These are phyloP conservation scores for Ophiostoma ulmi DNA, from an alignment of 2,329 filamentous ascomycete genomes.

Conservation along the genomic window DNA sequence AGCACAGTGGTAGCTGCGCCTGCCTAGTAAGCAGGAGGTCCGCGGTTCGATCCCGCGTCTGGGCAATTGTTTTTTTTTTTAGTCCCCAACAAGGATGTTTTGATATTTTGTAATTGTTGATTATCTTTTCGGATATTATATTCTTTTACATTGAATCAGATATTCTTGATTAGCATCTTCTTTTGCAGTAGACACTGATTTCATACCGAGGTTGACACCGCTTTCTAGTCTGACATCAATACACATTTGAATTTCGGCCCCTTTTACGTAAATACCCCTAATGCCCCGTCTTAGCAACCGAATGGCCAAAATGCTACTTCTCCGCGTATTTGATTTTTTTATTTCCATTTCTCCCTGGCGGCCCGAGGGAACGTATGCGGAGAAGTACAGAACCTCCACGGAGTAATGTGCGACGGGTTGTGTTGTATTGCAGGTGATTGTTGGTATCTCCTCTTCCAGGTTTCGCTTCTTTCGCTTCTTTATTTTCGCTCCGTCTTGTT, in stretches of 20 bases:
- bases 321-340: not conserved
- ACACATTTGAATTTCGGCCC: not conserved
- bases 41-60: slow-evolving; percentile 17
- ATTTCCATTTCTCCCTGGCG: slow-evolving; percentile 5
- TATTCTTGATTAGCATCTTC: too few species aligned
- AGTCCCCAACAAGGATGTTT: not conserved
- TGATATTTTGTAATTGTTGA: too few species aligned
- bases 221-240: not conserved
- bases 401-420: not conserved
- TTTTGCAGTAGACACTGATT: too few species aligned
- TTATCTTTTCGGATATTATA: too few species aligned
- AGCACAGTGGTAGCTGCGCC: slow-evolving; percentile 17
- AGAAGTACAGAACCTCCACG: not conserved
- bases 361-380: slow-evolving; percentile 8
- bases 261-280: not conserved
- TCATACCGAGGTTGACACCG: too few species aligned
- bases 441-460: not conserved
- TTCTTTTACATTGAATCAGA: too few species aligned
- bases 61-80: not conserved
- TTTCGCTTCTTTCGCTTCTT: too few species aligned
- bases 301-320: not conserved
- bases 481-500: too few species aligned
- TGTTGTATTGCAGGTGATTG: not conserved
- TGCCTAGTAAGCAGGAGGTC: slow-evolving; percentile 17
- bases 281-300: not conserved